These are phyloP conservation scores for Carex kokanica DNA, from an alignment of 176 grass and related monocot genomes.

Conservation along the genomic window DNA sequence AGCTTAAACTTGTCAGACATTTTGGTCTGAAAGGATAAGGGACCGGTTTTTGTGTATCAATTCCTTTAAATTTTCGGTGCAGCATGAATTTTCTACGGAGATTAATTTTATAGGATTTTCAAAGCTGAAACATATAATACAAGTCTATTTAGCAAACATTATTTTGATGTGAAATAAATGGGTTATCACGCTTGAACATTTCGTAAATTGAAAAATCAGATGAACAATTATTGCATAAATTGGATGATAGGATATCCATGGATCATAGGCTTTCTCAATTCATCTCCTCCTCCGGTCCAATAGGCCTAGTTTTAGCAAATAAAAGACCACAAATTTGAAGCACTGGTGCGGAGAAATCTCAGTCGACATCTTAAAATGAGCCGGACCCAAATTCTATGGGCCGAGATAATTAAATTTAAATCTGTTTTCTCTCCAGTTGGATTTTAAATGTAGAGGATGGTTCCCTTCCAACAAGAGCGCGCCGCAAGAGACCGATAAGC, in stretches of 20 bases:
- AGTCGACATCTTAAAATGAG: neutral
- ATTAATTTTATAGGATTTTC: neutral
- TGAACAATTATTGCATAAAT: neutral
- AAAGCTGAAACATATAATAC: neutral
- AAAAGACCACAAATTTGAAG: neutral
- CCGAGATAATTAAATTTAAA: neutral
- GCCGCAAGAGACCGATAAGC: conserved; percentile 7
- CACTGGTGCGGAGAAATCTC: neutral
- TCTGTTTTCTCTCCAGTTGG: neutral
- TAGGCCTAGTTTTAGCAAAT: neutral
- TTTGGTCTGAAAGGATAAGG: too few species aligned
- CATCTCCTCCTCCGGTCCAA: neutral
- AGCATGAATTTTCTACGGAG: neutral
- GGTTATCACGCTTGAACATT: neutral
- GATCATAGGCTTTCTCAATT: neutral
- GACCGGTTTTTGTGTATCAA: too few species aligned
- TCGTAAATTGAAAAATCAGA: neutral
- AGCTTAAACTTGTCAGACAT: too few species aligned
- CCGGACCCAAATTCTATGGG: neutral
- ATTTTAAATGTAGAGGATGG: neutral
- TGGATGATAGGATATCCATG: neutral
- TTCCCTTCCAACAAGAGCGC: neutral
- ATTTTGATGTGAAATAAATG: neutral
- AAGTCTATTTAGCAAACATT: neutral
- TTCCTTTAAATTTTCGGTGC: neutral